Conservation (phyloP, 257 asterid genomes). For the Nicotiana noctiflora region DNA sequence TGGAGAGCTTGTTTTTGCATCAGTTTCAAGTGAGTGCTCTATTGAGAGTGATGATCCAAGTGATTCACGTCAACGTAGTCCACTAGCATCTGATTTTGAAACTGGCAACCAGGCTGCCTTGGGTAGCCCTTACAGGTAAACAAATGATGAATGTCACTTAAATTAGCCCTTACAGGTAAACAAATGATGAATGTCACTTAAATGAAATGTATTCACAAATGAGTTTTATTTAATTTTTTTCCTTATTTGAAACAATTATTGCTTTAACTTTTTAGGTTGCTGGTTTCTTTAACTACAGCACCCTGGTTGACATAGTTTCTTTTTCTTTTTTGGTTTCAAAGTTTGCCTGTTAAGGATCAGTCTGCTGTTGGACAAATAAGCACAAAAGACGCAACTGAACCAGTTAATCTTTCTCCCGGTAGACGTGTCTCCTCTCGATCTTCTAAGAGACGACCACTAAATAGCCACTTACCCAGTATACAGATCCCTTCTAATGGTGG, state of each 20-base stretch:
- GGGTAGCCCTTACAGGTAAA: conserved; percentile 76
- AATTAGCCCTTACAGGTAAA: too few relatives aligned
- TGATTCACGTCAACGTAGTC: conserved; percentile 72
- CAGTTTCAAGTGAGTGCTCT: conserved; percentile 82
- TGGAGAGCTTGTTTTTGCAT: conserved; percentile 56
- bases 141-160: too few relatives aligned
- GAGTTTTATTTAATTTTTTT: not conserved
- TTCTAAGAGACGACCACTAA: conserved; percentile 43
- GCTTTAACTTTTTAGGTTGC: not conserved
- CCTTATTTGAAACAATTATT: not conserved
- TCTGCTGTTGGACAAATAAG: conserved; percentile 42
- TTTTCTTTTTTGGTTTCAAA: conserved; percentile 16
- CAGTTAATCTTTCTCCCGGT: conserved; percentile 52
- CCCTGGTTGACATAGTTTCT: not conserved
- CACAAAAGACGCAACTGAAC: conserved; percentile 48
- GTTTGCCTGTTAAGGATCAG: conserved; percentile 53
- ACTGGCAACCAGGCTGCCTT: conserved; percentile 59
- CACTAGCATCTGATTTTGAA: conserved; percentile 71
- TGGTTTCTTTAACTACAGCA: not conserved
- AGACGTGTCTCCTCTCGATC: conserved; percentile 44
- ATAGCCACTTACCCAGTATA: conserved; percentile 46
- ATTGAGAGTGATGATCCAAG: conserved; percentile 71
- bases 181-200: conserved; percentile 18
- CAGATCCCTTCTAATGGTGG: conserved; percentile 31
- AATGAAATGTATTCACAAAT: not conserved